phyloP scores from a whole-genome alignment of 495 filamentous ascomycete species.

The Thermothielavioides terrestris region DNA sequence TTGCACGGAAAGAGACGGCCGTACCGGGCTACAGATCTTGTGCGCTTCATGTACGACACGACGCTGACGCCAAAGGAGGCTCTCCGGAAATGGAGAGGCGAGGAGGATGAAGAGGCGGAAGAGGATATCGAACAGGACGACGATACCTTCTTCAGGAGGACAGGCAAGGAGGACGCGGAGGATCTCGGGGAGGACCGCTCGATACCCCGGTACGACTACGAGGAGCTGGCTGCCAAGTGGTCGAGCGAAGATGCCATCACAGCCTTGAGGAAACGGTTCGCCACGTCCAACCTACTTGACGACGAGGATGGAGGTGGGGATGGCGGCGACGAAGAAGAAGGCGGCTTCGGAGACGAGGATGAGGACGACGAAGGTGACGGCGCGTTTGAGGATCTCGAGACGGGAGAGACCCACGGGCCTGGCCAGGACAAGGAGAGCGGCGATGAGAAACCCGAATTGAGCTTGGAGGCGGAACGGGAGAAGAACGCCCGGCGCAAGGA shows the following conservation, averaged over 20 bases:
- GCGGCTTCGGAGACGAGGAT: conserved; percentile 64
- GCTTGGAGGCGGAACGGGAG: conserved; percentile 62
- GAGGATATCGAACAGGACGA: conserved; percentile 53
- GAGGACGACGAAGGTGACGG: conserved; percentile 69
- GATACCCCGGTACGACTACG: conserved; percentile 73
- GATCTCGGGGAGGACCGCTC: conserved; percentile 60
- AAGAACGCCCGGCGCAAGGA: conserved; percentile 88
- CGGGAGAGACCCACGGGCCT: conserved; percentile 50
- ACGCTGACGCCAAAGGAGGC: conserved; percentile 66
- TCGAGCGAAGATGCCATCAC: conserved; percentile 68
- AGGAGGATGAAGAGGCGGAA: conserved; percentile 49
- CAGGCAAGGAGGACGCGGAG: conserved; percentile 53
- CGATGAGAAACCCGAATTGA: conserved; percentile 26
- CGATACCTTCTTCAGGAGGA: conserved; percentile 75
- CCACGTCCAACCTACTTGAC: conserved; percentile 52
- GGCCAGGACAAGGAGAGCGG: conserved; percentile 28
- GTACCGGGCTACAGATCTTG: conserved; percentile 71
- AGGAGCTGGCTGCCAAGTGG: conserved; percentile 77
- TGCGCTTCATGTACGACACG: conserved; percentile 81
- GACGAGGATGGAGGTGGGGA: conserved; percentile 44
- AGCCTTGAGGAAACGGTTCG: conserved; percentile 61
- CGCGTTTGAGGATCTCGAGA: conserved; percentile 83
- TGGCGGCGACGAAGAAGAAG: conserved; percentile 51
- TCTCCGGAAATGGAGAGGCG: conserved; percentile 68
- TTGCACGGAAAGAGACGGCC: conserved; percentile 59